Evolutionary conservation across 768 basidiomycete species (phyloP).

Genomic region (Trametes coccinea): DNA sequence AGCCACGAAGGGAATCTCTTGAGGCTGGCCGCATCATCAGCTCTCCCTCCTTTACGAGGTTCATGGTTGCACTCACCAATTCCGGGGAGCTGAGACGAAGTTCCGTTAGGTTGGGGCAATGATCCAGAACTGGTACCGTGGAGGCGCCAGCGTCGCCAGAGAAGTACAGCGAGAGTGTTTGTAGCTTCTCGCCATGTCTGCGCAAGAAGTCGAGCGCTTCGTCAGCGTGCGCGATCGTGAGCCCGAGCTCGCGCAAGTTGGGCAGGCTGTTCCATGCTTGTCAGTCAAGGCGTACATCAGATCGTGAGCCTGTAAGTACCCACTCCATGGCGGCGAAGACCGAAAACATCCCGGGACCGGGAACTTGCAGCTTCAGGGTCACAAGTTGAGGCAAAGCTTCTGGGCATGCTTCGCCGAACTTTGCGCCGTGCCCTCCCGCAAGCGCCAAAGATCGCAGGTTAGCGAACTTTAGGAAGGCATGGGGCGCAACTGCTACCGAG

Average conservation of each 20-base stretch:
- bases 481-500: neutral
- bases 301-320: neutral
- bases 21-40: neutral
- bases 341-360: neutral
- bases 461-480: neutral
- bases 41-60: too few relatives aligned
- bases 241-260: neutral
- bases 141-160: neutral
- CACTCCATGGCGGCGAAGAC: conserved; percentile 3
- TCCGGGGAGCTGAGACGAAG: neutral
- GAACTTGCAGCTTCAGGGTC: neutral
- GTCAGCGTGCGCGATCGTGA: neutral
- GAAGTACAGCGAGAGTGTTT: neutral
- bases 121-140: neutral
- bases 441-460: neutral
- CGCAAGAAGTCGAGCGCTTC: neutral
- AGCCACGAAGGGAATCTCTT: neutral
- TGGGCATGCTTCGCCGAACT: neutral
- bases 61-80: neutral
- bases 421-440: neutral
- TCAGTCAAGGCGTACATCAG: too few relatives aligned
- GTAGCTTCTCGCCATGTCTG: conserved; percentile 3
- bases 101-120: conserved; percentile 4
- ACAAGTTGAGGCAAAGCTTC: conserved; percentile 1
- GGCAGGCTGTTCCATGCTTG: neutral